Conservation (phyloP, 2,329 filamentous ascomycete species). For the Claviceps arundinis region DNA sequence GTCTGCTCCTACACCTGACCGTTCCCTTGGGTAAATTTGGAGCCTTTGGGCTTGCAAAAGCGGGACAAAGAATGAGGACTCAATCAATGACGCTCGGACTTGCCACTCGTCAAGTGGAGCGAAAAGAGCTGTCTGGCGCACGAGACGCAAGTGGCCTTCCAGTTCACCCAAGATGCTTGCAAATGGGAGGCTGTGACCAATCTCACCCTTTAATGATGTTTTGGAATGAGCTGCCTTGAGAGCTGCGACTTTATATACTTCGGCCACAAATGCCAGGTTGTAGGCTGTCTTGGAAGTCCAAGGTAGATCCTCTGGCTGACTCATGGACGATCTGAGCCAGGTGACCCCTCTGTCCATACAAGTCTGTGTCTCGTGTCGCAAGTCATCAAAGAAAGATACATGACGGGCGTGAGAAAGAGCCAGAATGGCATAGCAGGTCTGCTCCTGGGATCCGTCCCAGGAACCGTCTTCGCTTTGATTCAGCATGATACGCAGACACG, state of each 20-base stretch:
- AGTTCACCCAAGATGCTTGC: not conserved
- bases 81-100: conserved; percentile 1
- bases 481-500: conserved; percentile 5
- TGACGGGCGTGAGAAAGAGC: conserved; percentile 5
- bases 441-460: conserved; percentile 7
- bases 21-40: not conserved
- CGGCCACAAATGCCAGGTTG: conserved; percentile 2
- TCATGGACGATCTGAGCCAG: conserved; percentile 1
- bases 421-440: conserved; percentile 8
- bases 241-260: conserved; percentile 8
- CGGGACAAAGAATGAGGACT: conserved; percentile 1
- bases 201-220: too few species aligned
- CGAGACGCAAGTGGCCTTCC: not conserved
- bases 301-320: not conserved
- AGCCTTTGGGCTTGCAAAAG: not conserved
- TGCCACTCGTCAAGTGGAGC: not conserved
- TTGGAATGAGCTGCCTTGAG: not conserved
- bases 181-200: not conserved
- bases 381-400: conserved; percentile 3
- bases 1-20: not conserved
- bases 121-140: conserved; percentile 3
- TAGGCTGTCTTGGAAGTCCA: conserved; percentile 11
- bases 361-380: not conserved
- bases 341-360: conserved; percentile 3
- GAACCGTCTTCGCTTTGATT: conserved; percentile 6